Evolutionary conservation across 2,329 filamentous ascomycete genomes (phyloP), one percentile per base, ranked within the genome.

Genomic region (Aspergillus vadensis): DNA sequence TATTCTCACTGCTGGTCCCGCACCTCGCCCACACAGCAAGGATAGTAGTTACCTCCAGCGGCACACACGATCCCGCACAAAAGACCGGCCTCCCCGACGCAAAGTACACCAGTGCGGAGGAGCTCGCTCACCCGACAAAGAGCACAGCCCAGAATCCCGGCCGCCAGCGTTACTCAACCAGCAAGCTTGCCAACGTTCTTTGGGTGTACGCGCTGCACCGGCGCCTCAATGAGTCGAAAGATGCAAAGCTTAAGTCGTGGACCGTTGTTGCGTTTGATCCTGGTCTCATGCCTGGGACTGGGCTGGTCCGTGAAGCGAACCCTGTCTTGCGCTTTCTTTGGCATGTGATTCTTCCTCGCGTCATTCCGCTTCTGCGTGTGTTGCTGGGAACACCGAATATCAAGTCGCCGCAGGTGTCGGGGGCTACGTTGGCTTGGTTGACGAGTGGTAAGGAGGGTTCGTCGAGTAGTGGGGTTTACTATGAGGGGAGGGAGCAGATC

Each of bases 161-260:
- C 1, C 69, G 73, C 2, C 73, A 78, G 60, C 76, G 76, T 21
- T 83, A 84, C 61, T 50, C 76, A 1, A 80, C 71, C 7, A 76
- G 71, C 59, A 84, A 85, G 71, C 72, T 83, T 2, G 73, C 70
- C 23, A 84, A 84, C 67, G 62, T 83, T 0, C 60, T 84, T 17
- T 85, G 80, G 77, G 73, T 72, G 15, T 82, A 83, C 60, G 80
- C 79, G 0, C 69, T 84, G 12, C 65, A 77, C 14, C 67, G 74
- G 3, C 76, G 74, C 1, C 67, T 83, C 2, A 39, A 64, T 7
- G 60, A 70, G 21, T 32, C 58, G 25, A 63, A 62, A 10, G 17
- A 38, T 19, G 53, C 43, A 8, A 74, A 21, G 12, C 8, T 49
- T 15, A 27, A 65, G 59, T 57, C 79, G 79, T 9, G 71, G 41